phyloP scores from a whole-genome alignment of 257 asterid genomes.

The Solanum chiquidenum region DNA sequence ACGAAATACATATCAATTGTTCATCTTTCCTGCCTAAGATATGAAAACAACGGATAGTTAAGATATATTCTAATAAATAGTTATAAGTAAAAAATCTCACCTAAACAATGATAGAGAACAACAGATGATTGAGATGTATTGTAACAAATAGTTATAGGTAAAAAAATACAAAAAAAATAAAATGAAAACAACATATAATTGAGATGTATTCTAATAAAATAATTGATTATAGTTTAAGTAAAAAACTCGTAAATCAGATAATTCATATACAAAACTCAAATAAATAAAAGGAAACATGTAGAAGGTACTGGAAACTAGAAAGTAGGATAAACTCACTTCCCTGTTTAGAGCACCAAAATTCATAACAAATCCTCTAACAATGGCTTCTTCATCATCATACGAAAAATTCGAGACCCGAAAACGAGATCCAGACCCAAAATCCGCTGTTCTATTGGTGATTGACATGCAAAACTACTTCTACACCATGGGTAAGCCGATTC shows the following conservation, averaged over 20 bases:
- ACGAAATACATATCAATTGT: too few species aligned
- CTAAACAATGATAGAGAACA: too few species aligned
- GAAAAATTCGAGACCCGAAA: slow-evolving; percentile 41
- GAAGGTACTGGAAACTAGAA: not conserved
- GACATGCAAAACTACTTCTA: slow-evolving; percentile 57
- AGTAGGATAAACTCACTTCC: not conserved
- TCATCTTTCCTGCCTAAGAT: not conserved
- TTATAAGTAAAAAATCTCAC: too few species aligned
- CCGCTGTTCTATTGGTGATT: slow-evolving; percentile 44
- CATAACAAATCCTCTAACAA: not conserved
- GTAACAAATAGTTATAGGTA: too few species aligned
- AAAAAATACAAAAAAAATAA: too few species aligned
- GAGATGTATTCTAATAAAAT: too few species aligned
- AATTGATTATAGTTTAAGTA: too few species aligned
- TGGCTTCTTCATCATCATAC: slow-evolving; percentile 25
- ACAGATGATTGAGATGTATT: too few species aligned
- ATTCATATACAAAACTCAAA: too few species aligned
- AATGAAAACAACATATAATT: too few species aligned
- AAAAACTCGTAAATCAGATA: not conserved
- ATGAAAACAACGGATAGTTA: too few species aligned
- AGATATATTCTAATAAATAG: too few species aligned
- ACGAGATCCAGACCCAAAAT: slow-evolving; percentile 38
- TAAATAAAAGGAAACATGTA: not conserved
- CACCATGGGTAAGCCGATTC: slow-evolving; percentile 43
- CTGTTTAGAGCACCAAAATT: not conserved